Percentiles rank a stretch among this genome's conserved stretches.
phyloP scores from a whole-genome alignment of 345 rosid genomes.

The Citrus hindsii region DNA sequence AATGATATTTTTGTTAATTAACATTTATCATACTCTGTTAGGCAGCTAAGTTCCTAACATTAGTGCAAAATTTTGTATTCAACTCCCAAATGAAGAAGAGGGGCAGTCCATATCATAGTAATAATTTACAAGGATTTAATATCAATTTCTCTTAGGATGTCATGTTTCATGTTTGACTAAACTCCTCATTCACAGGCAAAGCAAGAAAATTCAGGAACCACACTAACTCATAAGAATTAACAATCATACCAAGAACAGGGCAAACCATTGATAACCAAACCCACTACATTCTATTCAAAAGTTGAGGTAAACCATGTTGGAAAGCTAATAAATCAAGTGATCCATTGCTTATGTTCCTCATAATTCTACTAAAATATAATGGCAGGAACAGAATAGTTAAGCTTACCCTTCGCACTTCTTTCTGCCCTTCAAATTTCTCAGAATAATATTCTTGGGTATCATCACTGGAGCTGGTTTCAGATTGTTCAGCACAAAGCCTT shows the following conservation, averaged over 20 bases:
- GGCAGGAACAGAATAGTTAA: not conserved
- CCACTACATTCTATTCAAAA: not conserved
- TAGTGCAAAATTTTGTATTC: not conserved
- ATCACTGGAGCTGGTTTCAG: slow-evolving; percentile 46
- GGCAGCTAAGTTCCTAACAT: not conserved
- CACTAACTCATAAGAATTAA: not conserved
- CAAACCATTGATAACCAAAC: not conserved
- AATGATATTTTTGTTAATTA: not conserved
- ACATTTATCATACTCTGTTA: not conserved
- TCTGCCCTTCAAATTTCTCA: slow-evolving; percentile 25
- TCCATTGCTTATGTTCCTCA: not conserved
- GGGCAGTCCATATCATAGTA: not conserved
- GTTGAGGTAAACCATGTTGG: not conserved
- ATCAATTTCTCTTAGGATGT: not conserved
- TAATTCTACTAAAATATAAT: not conserved
- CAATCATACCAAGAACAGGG: not conserved
- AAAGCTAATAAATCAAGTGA: not conserved
- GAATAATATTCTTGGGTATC: slow-evolving; percentile 24
- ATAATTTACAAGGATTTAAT: not conserved
- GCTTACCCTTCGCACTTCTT: slow-evolving; percentile 67
- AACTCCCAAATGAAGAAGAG: not conserved
- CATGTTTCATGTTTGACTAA: not conserved
- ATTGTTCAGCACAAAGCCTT: slow-evolving; percentile 28
- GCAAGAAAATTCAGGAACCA: not conserved
- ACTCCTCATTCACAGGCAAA: not conserved